phyloP scores from a whole-genome alignment of 164 flowering plant species.

The Annona cherimola region DNA sequence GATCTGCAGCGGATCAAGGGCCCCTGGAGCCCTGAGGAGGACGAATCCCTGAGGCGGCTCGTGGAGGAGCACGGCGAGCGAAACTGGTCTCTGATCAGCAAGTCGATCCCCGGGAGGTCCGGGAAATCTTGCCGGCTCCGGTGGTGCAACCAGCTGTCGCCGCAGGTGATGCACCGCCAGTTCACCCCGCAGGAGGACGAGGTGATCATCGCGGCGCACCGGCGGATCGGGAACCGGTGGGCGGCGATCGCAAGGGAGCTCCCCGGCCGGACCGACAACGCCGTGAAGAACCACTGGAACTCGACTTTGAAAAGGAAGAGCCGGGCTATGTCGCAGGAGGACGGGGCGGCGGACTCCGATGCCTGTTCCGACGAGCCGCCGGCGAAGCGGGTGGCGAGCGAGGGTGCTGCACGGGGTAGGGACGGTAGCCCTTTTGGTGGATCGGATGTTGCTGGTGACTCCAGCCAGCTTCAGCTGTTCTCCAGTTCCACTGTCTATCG shows the following conservation, averaged over 20 bases:
- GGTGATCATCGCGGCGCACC: constrained; percentile 64
- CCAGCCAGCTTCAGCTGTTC: constrained; percentile 26
- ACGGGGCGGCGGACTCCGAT: background rate
- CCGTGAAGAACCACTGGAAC: constrained; percentile 93
- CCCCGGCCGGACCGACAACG: constrained; percentile 90
- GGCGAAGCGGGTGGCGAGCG: constrained; percentile 44
- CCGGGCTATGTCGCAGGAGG: constrained; percentile 17
- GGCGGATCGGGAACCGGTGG: constrained; percentile 82
- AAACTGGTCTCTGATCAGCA: constrained; percentile 89
- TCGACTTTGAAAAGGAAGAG: constrained; percentile 82
- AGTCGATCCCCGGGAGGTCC: constrained; percentile 80
- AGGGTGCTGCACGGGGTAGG: constrained; percentile 33
- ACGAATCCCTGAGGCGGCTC: constrained; percentile 51
- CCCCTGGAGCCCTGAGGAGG: constrained; percentile 97
- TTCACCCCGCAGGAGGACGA: constrained; percentile 77
- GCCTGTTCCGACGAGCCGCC: constrained; percentile 1
- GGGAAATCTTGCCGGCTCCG: constrained; percentile 89
- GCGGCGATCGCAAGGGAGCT: constrained; percentile 82
- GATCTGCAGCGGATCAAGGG: constrained; percentile 87
- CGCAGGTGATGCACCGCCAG: constrained; percentile 75
- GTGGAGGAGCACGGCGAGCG: constrained; percentile 73
- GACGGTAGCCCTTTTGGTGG: constrained; percentile 65
- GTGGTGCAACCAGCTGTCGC: constrained; percentile 94
- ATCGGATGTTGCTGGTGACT: constrained; percentile 77
- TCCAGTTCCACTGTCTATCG: constrained; percentile 6